Evolutionary conservation across 805 yeast genomes (phyloP).

Genomic region (Blastobotrys parvus): DNA sequence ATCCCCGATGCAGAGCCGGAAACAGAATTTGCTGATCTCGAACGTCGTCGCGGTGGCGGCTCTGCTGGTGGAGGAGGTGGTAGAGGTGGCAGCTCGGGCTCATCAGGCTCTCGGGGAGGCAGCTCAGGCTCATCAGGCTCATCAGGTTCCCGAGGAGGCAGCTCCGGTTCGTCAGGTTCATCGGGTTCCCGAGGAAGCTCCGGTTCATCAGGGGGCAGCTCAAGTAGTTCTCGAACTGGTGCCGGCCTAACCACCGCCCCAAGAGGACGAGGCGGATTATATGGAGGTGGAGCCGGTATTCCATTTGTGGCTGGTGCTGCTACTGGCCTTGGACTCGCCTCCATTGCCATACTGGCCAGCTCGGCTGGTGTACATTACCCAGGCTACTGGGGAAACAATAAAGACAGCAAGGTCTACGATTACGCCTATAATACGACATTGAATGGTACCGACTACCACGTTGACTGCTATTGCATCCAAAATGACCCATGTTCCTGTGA

Average conservation of each 20-base stretch:
- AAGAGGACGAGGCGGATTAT: constrained; percentile 3
- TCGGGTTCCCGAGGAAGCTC: constrained; percentile 4
- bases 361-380: constrained; percentile 1
- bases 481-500: constrained; percentile 4
- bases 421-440: constrained; percentile 15
- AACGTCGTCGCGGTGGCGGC: not conserved
- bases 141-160: constrained; percentile 5
- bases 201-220: constrained; percentile 1
- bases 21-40: not conserved
- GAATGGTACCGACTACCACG: constrained; percentile 16
- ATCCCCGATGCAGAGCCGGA: not conserved
- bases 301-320: constrained; percentile 9
- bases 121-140: constrained; percentile 5
- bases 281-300: constrained; percentile 9
- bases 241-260: constrained; percentile 1
- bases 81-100: constrained; percentile 5
- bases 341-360: not conserved
- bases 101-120: constrained; percentile 3
- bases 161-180: constrained; percentile 4
- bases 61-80: constrained; percentile 5
- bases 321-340: constrained; percentile 3
- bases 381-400: constrained; percentile 6
- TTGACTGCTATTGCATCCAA: constrained; percentile 15
- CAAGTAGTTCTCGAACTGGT: no score
- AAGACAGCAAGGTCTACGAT: constrained; percentile 7